phyloP scores from a whole-genome alignment of 352 stramenopile species.

The Phytophthora lateralis region DNA sequence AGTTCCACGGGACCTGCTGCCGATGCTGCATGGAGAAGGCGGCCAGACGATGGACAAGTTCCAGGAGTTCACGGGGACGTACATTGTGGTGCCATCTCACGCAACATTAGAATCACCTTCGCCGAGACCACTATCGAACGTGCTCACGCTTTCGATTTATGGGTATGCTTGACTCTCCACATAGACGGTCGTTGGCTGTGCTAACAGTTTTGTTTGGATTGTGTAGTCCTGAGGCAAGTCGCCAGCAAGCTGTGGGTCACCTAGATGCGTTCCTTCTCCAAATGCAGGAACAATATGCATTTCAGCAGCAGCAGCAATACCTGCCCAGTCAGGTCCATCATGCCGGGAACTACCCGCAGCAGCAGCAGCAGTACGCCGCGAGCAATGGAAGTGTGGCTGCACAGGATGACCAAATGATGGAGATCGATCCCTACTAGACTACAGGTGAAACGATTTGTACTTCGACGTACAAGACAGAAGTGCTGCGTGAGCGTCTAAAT shows the following conservation, averaged over 20 bases:
- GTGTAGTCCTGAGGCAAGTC: slow-evolving; percentile 40
- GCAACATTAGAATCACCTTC: slow-evolving; percentile 19
- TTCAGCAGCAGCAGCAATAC: slow-evolving; percentile 50
- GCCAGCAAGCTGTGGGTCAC: slow-evolving; percentile 58
- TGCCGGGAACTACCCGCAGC: slow-evolving; percentile 21
- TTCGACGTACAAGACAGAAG: slow-evolving; percentile 25
- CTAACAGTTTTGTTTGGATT: slow-evolving; percentile 11
- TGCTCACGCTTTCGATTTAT: slow-evolving; percentile 75
- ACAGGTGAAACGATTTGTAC: slow-evolving; percentile 5
- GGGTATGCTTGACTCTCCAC: slow-evolving; percentile 50
- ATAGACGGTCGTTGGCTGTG: not conserved
- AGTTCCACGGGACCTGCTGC: slow-evolving; percentile 65
- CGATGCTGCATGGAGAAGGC: slow-evolving; percentile 68
- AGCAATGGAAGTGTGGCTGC: slow-evolving; percentile 13
- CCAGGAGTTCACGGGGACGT: slow-evolving; percentile 77
- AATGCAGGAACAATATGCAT: slow-evolving; percentile 54
- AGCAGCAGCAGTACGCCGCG: slow-evolving; percentile 28
- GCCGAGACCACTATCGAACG: slow-evolving; percentile 24
- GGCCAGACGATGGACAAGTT: slow-evolving; percentile 79
- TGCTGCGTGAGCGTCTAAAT: slow-evolving; percentile 34
- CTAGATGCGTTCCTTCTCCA: slow-evolving; percentile 67
- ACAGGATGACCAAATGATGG: slow-evolving; percentile 65
- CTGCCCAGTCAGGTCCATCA: slow-evolving; percentile 43
- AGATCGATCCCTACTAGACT: slow-evolving; percentile 51
- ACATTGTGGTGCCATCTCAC: slow-evolving; percentile 70